These are phyloP conservation scores for Tetracentron sinense DNA, from an alignment of 164 flowering plant genomes.

Conservation along the genomic window DNA sequence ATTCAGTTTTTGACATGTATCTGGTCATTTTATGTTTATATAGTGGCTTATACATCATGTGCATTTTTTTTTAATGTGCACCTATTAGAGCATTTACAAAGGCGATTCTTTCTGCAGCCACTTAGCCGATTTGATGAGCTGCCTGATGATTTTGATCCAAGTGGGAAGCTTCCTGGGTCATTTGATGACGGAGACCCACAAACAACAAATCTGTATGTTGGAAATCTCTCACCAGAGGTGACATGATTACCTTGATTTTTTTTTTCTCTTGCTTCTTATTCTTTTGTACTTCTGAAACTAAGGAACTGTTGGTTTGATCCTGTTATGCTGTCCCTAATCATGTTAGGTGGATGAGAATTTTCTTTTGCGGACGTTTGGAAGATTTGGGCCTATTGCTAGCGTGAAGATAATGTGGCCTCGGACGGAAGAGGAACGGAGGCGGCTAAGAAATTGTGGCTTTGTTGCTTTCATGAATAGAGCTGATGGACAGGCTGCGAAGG, in stretches of 20 bases:
- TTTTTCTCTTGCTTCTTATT: not conserved
- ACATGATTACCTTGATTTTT: slow-evolving; percentile 8
- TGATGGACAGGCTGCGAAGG: slow-evolving; percentile 99
- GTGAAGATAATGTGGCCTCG: slow-evolving; percentile 99
- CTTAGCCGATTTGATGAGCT: slow-evolving; percentile 91
- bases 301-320: not conserved
- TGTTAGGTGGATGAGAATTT: slow-evolving; percentile 95
- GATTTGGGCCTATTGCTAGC: slow-evolving; percentile 99
- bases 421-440: slow-evolving; percentile 90
- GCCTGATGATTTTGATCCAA: slow-evolving; percentile 94
- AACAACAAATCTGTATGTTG: slow-evolving; percentile 98
- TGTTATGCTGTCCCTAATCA: slow-evolving; percentile 1
- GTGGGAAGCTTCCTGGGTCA: slow-evolving; percentile 87
- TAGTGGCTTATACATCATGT: not conserved
- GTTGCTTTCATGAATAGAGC: slow-evolving; percentile 98
- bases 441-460: slow-evolving; percentile 98
- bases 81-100: not conserved
- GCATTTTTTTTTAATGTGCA: not conserved
- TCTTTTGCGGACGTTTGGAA: slow-evolving; percentile 92
- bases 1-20: not conserved
- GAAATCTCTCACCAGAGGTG: slow-evolving; percentile 95
- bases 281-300: not conserved
- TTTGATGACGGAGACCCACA: slow-evolving; percentile 99
- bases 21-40: not conserved
- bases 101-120: slow-evolving; percentile 35